Base-by-base conservation (phyloP, 2,329 filamentous ascomycete species). In the Curvularia verruculosa region DNA sequence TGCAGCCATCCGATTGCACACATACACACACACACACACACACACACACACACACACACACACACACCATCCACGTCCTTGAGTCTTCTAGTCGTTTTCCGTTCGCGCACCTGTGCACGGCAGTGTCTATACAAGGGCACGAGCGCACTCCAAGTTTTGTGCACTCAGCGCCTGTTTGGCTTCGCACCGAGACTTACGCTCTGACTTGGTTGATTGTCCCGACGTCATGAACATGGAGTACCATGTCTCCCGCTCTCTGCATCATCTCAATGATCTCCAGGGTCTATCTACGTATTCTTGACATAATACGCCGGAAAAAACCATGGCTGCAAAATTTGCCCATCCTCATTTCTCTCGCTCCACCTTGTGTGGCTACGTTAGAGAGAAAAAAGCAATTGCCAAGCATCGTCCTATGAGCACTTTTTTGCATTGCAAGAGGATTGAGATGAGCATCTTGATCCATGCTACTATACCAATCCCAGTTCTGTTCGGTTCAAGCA, bases 191-290 rank as follows among this genome's bases (percentile, higher is more conserved):
- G 49, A 43, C 28, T n/a, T 43, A 37, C 19, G 10, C 29, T 43
- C 21, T 26, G 44, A 47, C 3, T 18, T 57, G 21, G 40, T 36
- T 29, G 21, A 57, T 49, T 43, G 40, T 41, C 44, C 47, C 57
- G 44, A 60, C 61, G 61, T 63, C 61, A 64, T 58, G 13, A 51
- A 34, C 60, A 53, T 63, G 58, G 58, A 55, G 28, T 52, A 49
- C 56, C 54, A 56, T 56, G 56, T 56, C 51, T 59, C 45, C 51
- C 48, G 49, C 41, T 21, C 23, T 49, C 52, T 57, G 54, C 54
- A 56, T 52, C 36, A 49, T 52, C 56, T 54, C 19, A 44, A 58
- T 64, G 61, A 64, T 64, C 61, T 62, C 55, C 55, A 58, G 55
- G 55, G 55, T 54, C 55, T 44, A 49, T 54, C 28, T 49, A 34